Evolutionary conservation across 768 basidiomycete genomes (phyloP).

Genomic region (Boletus rubescentipes): DNA sequence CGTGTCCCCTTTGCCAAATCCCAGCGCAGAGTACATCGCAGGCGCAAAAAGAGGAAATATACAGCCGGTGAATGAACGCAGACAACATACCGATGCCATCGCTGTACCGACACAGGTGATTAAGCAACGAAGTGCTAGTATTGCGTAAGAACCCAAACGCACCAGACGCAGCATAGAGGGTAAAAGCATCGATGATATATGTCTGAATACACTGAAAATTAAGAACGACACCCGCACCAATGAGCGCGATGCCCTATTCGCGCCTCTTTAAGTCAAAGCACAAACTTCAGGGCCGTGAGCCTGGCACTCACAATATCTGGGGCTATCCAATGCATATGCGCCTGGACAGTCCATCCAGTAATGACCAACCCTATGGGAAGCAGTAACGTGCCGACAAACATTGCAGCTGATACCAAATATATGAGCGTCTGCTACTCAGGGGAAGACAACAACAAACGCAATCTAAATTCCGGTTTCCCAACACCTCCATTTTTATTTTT

Average conservation of each 20-base stretch:
- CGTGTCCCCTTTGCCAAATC: conserved; percentile 69
- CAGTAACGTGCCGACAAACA: conserved; percentile 56
- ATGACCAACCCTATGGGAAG: conserved; percentile 70
- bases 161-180: conserved; percentile 69
- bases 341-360: conserved; percentile 66
- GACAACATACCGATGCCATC: conserved; percentile 59
- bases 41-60: conserved; percentile 79
- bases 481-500: conserved; percentile 52
- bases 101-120: conserved; percentile 36
- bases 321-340: conserved; percentile 63
- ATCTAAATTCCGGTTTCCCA: conserved; percentile 54
- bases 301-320: conserved; percentile 62
- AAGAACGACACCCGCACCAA: conserved; percentile 59
- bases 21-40: conserved; percentile 61
- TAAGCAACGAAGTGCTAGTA: background rate
- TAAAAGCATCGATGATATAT: conserved; percentile 68
- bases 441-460: conserved; percentile 36
- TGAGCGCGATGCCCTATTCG: conserved; percentile 51
- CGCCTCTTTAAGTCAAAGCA: background rate
- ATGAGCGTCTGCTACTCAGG: background rate
- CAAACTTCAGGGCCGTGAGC: background rate
- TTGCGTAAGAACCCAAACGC: conserved; percentile 29
- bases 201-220: conserved; percentile 62
- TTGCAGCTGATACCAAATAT: conserved; percentile 41
- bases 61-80: conserved; percentile 69